Percentiles rank a stretch among this genome's conserved stretches.
These are phyloP conservation scores for Cadophora malorum DNA, from an alignment of 2,329 filamentous ascomycete genomes.

Conservation along the genomic window DNA sequence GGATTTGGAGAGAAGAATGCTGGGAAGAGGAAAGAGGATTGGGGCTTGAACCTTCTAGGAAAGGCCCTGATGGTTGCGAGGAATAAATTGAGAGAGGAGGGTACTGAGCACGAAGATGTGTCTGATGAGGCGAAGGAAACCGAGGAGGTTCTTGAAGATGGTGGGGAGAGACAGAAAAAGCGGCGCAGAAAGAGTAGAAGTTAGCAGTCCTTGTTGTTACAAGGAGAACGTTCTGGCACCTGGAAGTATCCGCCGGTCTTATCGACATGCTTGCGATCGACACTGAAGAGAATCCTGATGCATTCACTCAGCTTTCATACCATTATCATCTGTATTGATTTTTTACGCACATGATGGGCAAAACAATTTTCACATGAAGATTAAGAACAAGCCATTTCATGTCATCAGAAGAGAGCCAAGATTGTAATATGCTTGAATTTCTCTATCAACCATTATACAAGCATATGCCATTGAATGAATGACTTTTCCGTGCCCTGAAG, in stretches of 20 bases:
- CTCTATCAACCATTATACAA: constrained; percentile 15
- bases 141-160: background rate
- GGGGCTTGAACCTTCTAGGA: constrained; percentile 71
- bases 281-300: background rate
- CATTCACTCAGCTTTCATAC: background rate
- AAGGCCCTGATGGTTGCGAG: constrained; percentile 67
- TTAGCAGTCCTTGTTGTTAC: background rate
- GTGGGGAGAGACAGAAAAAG: background rate
- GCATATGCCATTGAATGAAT: constrained; percentile 13
- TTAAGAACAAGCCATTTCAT: background rate
- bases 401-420: background rate
- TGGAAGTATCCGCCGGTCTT: background rate
- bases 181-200: constrained; percentile 7
- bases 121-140: background rate
- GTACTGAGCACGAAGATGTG: background rate
- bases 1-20: constrained; percentile 62
- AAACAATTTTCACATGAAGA: too few relatives aligned
- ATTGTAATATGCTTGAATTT: constrained; percentile 12
- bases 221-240: background rate
- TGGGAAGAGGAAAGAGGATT: constrained; percentile 52
- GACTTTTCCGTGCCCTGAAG: constrained; percentile 8
- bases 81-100: constrained; percentile 50
- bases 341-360: background rate
- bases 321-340: background rate
- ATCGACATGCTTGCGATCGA: background rate